phyloP scores from a whole-genome alignment of 2,329 filamentous ascomycete species.

The Fusarium austroafricanum region DNA sequence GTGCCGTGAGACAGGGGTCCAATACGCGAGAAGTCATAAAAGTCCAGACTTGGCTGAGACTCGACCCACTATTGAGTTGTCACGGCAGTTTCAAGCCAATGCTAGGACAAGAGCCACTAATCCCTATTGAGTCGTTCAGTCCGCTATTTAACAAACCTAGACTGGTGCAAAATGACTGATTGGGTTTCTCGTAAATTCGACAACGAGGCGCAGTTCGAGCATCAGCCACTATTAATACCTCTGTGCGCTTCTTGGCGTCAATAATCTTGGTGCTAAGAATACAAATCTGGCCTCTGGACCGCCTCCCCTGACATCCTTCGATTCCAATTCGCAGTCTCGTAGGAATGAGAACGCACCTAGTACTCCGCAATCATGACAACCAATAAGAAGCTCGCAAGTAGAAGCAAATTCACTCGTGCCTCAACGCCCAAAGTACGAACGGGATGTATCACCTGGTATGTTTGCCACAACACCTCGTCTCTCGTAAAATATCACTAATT shows the following conservation, averaged over 20 bases:
- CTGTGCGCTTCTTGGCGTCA: background rate
- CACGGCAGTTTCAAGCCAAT: background rate
- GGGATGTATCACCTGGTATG: conserved; percentile 22
- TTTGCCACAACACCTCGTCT: background rate
- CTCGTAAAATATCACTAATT: conserved; percentile 3
- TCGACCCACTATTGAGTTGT: background rate
- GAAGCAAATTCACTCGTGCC: conserved; percentile 14
- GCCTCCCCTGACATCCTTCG: background rate
- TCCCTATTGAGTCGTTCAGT: background rate
- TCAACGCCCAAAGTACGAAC: conserved; percentile 12
- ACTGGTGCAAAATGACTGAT: background rate
- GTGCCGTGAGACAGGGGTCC: background rate
- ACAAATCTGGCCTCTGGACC: background rate
- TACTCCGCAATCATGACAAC: background rate
- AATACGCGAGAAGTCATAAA: background rate
- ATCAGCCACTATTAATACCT: background rate
- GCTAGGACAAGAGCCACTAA: background rate
- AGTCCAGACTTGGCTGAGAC: too few relatives aligned
- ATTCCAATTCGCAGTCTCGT: conserved; percentile 10
- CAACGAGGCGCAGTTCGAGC: background rate
- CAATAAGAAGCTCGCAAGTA: background rate
- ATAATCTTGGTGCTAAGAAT: background rate
- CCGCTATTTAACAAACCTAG: background rate
- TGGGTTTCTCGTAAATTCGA: background rate
- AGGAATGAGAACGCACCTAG: fast-evolving